Evolutionary conservation across 495 filamentous ascomycete species (phyloP).

Genomic region (Podospora didyma): DNA sequence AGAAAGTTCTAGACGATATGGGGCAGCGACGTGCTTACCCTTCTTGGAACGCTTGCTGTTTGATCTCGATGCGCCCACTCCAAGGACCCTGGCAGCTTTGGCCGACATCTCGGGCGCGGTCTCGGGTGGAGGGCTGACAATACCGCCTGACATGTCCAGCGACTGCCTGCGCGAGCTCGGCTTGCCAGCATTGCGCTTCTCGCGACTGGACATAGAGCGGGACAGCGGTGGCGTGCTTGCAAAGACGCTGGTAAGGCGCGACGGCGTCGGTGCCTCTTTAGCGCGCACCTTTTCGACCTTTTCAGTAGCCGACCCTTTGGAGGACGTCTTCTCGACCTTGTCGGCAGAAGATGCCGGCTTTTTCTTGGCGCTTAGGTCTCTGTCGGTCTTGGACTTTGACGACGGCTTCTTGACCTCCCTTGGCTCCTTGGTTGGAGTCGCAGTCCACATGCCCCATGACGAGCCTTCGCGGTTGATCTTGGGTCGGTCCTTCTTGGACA

Average conservation of each 20-base stretch:
- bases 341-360: slow-evolving; percentile 25
- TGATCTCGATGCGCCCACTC: slow-evolving; percentile 35
- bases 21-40: slow-evolving; percentile 18
- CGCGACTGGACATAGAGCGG: slow-evolving; percentile 47
- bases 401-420: slow-evolving; percentile 39
- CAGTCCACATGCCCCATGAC: slow-evolving; percentile 43
- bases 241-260: slow-evolving; percentile 46
- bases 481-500: slow-evolving; percentile 42
- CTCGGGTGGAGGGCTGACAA: slow-evolving; percentile 47
- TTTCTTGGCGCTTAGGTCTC: slow-evolving; percentile 32
- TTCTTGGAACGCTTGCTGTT: slow-evolving; percentile 38
- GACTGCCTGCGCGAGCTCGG: slow-evolving; percentile 48
- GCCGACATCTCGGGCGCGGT: slow-evolving; percentile 37
- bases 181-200: slow-evolving; percentile 39
- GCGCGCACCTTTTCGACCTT: slow-evolving; percentile 33
- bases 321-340: slow-evolving; percentile 32
- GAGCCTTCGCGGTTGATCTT: slow-evolving; percentile 42
- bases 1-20: slow-evolving; percentile 6
- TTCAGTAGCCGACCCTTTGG: slow-evolving; percentile 42
- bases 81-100: slow-evolving; percentile 52
- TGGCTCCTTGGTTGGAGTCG: slow-evolving; percentile 33
- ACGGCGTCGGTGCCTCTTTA: slow-evolving; percentile 25
- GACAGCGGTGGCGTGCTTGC: slow-evolving; percentile 48
- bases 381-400: slow-evolving; percentile 30
- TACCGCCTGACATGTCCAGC: slow-evolving; percentile 38